Evolutionary conservation across 257 asterid genomes (phyloP).

Genomic region (Anisodus tanguticus): DNA sequence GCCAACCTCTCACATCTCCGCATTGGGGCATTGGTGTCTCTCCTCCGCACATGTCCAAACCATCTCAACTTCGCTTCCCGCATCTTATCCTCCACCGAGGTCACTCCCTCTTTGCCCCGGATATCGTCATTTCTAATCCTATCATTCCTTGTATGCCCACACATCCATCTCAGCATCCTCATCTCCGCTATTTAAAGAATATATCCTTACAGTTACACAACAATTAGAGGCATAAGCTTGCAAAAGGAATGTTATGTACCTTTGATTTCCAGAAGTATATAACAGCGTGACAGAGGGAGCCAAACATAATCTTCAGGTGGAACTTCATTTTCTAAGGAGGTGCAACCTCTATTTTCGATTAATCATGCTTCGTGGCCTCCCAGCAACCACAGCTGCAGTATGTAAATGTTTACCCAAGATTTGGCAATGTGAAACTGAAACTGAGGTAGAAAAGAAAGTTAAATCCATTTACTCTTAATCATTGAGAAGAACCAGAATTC

Average conservation of each 20-base stretch:
- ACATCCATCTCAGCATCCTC: too few relatives aligned
- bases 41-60: too few relatives aligned
- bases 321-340: background rate
- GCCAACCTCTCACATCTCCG: too few relatives aligned
- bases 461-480: background rate
- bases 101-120: too few relatives aligned
- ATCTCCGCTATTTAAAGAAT: background rate
- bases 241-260: constrained; percentile 13
- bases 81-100: too few relatives aligned
- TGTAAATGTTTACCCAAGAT: background rate
- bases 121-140: too few relatives aligned
- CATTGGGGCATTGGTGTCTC: too few relatives aligned
- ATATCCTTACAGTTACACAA: background rate
- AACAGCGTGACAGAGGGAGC: background rate
- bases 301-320: background rate
- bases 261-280: background rate
- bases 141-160: too few relatives aligned
- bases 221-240: background rate
- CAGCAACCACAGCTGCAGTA: constrained; percentile 19
- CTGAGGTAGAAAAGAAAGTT: background rate
- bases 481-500: background rate
- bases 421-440: background rate
- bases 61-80: too few relatives aligned
- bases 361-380: constrained; percentile 21
- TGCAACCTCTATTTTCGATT: constrained; percentile 15